Conservation (phyloP, 306 rosid species). For the Sicyos baderoa region DNA sequence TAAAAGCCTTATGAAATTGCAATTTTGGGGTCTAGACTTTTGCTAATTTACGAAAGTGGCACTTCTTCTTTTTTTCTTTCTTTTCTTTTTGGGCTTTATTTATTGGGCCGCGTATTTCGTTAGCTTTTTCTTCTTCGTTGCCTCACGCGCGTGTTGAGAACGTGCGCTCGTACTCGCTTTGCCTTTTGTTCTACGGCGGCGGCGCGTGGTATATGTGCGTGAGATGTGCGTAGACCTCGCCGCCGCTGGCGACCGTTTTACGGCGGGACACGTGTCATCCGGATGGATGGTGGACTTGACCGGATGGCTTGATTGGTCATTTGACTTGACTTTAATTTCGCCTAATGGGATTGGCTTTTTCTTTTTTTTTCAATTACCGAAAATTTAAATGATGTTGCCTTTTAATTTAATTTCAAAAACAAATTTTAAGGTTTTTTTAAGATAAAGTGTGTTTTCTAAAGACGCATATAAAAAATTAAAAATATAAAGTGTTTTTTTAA, state of each 20-base stretch:
- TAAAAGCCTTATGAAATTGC: neutral
- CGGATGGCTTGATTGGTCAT: neutral
- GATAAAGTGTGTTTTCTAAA: no score
- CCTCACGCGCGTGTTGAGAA: neutral
- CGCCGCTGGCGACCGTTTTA: neutral
- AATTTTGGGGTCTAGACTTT: slow-evolving; percentile 1
- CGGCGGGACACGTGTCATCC: neutral
- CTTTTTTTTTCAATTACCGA: neutral
- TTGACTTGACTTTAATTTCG: neutral
- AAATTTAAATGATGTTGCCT: neutral
- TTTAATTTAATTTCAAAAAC: no score
- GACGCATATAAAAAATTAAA: no score
- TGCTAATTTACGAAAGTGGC: slow-evolving; percentile 6
- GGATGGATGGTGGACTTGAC: neutral
- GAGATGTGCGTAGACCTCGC: neutral
- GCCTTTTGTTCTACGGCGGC: neutral
- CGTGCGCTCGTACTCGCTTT: neutral
- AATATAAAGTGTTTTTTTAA: no score
- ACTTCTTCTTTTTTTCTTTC: neutral
- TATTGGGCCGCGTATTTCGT: slow-evolving; percentile 21
- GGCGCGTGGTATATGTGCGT: slow-evolving; percentile 8
- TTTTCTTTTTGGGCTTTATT: neutral
- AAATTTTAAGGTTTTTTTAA: no score
- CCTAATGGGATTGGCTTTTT: neutral
- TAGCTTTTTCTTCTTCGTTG: neutral